Evolutionary conservation across 129 eudicot genomes (phyloP), one percentile per base, ranked within the genome.

Genomic region (Silybum marianum): DNA sequence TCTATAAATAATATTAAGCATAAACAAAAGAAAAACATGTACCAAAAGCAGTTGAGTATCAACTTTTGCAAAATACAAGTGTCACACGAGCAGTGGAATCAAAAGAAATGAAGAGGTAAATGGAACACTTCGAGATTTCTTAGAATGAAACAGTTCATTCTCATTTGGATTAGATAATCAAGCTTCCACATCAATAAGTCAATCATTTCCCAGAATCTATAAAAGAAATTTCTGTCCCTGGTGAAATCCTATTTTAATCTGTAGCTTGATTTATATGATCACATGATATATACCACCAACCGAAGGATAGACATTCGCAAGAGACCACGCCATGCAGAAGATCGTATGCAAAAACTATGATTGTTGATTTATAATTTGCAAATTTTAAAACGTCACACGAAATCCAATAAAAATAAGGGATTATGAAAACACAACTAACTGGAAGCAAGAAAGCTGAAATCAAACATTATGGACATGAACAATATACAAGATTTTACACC

Each of bases 1-100:
- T 81, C 58, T 10, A 19, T 65, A 65, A 24, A 77, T 38, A 21
- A 28, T 34, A 21, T 74, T 81, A 63, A 58, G 74, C 85, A 81
- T 65, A 28, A 66, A 74, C 22, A 68, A 79, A 72, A 34, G 65
- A 73, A 72, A 42, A 51, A 23, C 60, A 22, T 24, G 69, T 54
- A 10, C 72, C 62, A 16, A 46, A 71, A 38, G 71, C 40, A 19
- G 44, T 51, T 32, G 42, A 13, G 70, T 22, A 32, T 69, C 22
- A 51, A 16, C 63, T 51, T 44, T 51, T 51, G 8, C 8, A 4
- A 58, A 58, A 58, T 58, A 58, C 0, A 58, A 58, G 66, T 18
- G 66, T 54, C 66, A 58, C 63, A 54, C 3, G n/a, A 58, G 7
- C 66, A 58, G 66, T 58, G 66, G 66, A 58, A n/a, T 58, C 21